Evolutionary conservation across 2,329 filamentous ascomycete genomes (phyloP), one percentile per base, ranked within the genome.

Genomic region (Stachybotrys chlorohalonatus): DNA sequence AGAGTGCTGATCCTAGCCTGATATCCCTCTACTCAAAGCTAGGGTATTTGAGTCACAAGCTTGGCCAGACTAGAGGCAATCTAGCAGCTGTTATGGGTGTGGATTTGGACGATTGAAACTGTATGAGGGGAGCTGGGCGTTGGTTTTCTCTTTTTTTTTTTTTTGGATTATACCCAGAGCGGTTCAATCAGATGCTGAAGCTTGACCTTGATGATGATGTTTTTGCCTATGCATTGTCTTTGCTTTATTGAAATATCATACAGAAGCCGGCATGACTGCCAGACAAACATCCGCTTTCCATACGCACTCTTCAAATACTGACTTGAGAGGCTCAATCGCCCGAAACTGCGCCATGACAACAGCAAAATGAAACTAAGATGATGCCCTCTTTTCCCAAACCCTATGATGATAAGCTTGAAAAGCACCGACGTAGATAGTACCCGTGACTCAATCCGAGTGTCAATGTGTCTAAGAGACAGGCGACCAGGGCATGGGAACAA

Each of bases 401-500:
- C 36, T 42, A 42, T 42, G 13, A 42, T 24, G 24, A 24, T 24
- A 24, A 24, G 24, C 24, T 24, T 24, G 24, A 24, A 4, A 24
- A 24, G 24, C 24, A 24, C 24, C 24, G 4, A 24, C 24, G 4
- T 24, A 24, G 24, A 24, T 24, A 24, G 24, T 24, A 24, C 24
- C 24, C 24, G 24, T 24, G 24, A 4, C 24, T 24, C 24, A 24
- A 24, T 24, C 24, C 24, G 24, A 42, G 36, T 42, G 36, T 9
- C 36, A 42, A 42, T 13, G 39, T 39, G 24, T 56, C 69, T 79
- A 96, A 59, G 87, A 86, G 57, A 96, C 90, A 5, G 94, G 92
- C 58, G 90, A 96, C 94, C 94, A 99, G 8, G 91, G 89, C 87
- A 96, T 92, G 11, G 94, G 90, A 57, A 97, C 86, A 67, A 99